Conservation (phyloP, 2,329 filamentous ascomycete genomes). For the Stagonosporopsis vannaccii region DNA sequence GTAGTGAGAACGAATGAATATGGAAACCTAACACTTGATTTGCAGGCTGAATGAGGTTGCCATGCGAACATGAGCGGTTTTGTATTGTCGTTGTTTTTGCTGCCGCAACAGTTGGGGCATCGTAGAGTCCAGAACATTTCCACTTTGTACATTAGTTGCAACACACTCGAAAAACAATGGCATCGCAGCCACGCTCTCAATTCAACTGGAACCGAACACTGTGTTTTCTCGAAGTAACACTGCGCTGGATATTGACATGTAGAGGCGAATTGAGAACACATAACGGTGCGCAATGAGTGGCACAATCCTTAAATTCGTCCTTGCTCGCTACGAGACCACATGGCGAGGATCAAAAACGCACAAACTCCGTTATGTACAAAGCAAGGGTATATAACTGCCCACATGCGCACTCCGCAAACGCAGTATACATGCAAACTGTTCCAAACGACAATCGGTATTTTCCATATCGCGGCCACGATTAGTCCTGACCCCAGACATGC, state of each 20-base stretch:
- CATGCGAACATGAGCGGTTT: no score
- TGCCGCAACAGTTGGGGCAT: no score
- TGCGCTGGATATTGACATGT: no score
- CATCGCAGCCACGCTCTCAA: no score
- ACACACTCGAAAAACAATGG: no score
- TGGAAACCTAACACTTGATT: not conserved
- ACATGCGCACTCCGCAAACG: not conserved
- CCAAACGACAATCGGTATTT: not conserved
- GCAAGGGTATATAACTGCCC: constrained; percentile 17
- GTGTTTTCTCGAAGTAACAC: no score
- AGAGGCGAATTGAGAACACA: not conserved
- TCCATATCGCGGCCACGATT: not conserved
- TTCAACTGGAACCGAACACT: no score
- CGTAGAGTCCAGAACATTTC: no score
- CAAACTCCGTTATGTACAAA: constrained; percentile 16
- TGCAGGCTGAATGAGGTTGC: no score
- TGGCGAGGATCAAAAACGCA: constrained; percentile 1
- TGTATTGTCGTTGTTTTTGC: no score
- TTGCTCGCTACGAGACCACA: not conserved
- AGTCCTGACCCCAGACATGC: constrained; percentile 48
- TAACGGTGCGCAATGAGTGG: not conserved
- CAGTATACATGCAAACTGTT: constrained; percentile 6
- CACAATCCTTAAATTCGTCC: not conserved
- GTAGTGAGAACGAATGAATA: not conserved
- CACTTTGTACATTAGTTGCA: no score